These are phyloP conservation scores for Podospora anserina DNA, from an alignment of 495 filamentous ascomycete species.

Conservation along the genomic window DNA sequence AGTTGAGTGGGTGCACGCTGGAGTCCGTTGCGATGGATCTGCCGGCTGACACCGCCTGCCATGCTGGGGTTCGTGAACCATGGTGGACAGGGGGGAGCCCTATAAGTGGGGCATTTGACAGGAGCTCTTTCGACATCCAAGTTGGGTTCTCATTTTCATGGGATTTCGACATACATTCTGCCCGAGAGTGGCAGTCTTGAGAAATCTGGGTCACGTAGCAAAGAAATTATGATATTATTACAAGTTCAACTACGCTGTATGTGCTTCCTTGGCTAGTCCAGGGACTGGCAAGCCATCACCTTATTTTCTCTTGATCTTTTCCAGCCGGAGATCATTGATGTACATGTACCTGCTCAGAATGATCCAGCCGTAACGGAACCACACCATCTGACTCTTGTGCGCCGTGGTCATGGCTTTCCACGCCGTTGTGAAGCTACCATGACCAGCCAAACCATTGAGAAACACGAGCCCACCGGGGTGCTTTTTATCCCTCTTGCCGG, in stretches of 20 bases:
- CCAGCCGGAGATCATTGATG: slow-evolving; percentile 80
- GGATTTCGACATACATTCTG: too few species aligned
- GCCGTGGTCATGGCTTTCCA: slow-evolving; percentile 81
- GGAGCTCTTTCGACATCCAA: background rate
- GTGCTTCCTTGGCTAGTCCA: background rate
- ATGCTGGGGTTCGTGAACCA: background rate
- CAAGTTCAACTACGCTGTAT: background rate
- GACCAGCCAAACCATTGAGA: slow-evolving; percentile 56
- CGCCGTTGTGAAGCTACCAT: slow-evolving; percentile 56
- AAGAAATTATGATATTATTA: too few species aligned
- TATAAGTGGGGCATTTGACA: background rate
- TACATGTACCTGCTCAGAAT: slow-evolving; percentile 88
- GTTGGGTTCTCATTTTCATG: too few species aligned
- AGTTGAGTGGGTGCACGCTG: background rate
- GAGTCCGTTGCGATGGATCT: background rate
- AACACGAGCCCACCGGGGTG: slow-evolving; percentile 61
- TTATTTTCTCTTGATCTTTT: slow-evolving; percentile 36
- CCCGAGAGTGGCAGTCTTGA: too few species aligned
- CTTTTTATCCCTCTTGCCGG: slow-evolving; percentile 37
- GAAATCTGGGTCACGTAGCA: too few species aligned
- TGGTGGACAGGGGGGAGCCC: too few species aligned
- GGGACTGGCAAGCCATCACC: too few species aligned
- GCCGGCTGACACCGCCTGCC: background rate
- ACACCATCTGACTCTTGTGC: slow-evolving; percentile 95
- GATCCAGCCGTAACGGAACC: slow-evolving; percentile 98